Percentiles rank a stretch among this genome's conserved stretches.
Evolutionary conservation across 169 alveolate genomes (phyloP).

Genomic region (Babesia bovis): DNA sequence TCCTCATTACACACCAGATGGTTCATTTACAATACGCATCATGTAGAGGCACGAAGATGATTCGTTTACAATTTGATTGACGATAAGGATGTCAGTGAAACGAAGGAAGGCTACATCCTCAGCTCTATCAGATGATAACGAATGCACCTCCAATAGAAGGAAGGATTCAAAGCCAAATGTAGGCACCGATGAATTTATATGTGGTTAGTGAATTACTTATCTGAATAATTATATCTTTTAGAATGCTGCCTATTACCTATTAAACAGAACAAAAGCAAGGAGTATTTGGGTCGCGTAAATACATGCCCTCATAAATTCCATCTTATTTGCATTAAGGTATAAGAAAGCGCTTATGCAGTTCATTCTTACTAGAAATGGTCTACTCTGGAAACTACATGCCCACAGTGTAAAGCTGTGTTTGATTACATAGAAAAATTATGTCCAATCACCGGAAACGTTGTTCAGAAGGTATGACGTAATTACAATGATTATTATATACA

Average conservation of each 20-base stretch:
- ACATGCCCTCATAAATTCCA: conserved; percentile 32
- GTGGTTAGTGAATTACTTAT: background rate
- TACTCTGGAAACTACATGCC: conserved; percentile 35
- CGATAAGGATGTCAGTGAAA: background rate
- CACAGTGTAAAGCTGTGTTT: conserved; percentile 43
- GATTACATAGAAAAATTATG: conserved; percentile 7
- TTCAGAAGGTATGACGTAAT: background rate
- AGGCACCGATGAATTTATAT: background rate
- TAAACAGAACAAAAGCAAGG: background rate
- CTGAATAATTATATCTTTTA: background rate
- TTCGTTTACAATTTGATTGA: background rate
- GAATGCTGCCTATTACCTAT: conserved; percentile 42
- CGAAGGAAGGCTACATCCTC: background rate
- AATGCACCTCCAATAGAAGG: background rate
- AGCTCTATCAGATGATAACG: background rate
- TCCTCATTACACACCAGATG: too few relatives aligned
- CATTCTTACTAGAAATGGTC: conserved; percentile 18
- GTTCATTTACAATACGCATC: background rate
- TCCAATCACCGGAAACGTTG: background rate
- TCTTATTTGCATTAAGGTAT: conserved; percentile 23
- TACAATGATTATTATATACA: background rate
- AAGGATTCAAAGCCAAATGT: background rate
- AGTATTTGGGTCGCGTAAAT: conserved; percentile 3
- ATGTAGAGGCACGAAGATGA: background rate
- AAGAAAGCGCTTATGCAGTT: background rate